Percentiles rank a stretch among this genome's conserved stretches.
Conservation (phyloP, 345 rosid species). For the Eucalyptus victrix region DNA sequence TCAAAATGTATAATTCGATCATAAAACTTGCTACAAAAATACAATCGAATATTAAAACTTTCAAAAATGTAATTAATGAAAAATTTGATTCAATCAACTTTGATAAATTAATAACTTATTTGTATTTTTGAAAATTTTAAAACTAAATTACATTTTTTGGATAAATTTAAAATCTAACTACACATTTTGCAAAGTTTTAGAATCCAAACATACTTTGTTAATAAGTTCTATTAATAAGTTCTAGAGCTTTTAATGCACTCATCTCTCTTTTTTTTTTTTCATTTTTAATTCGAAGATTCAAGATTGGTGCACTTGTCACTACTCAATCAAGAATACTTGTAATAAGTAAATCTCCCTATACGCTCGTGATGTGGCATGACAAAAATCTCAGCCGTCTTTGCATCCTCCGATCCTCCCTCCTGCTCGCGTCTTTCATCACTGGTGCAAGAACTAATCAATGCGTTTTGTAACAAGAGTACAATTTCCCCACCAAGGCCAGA, state of each 20-base stretch:
- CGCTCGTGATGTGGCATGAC: background rate
- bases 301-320: background rate
- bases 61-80: fast-evolving
- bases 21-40: fast-evolving
- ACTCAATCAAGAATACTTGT: background rate
- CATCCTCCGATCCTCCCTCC: background rate
- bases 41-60: fast-evolving
- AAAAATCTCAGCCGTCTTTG: background rate
- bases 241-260: fast-evolving
- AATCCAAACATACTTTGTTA: no score
- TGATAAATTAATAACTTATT: no score
- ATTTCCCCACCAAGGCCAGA: background rate
- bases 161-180: no score
- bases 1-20: fast-evolving
- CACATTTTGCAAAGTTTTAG: no score
- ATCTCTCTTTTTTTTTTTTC: fast-evolving
- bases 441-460: no score
- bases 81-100: fast-evolving
- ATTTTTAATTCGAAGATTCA: background rate
- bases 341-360: background rate
- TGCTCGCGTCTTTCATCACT: background rate
- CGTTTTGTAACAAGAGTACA: background rate
- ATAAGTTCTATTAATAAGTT: no score
- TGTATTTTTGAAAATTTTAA: no score
- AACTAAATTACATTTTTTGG: fast-evolving